phyloP scores from a whole-genome alignment of 805 yeast genomes.

The Nakazawaea sp. region DNA sequence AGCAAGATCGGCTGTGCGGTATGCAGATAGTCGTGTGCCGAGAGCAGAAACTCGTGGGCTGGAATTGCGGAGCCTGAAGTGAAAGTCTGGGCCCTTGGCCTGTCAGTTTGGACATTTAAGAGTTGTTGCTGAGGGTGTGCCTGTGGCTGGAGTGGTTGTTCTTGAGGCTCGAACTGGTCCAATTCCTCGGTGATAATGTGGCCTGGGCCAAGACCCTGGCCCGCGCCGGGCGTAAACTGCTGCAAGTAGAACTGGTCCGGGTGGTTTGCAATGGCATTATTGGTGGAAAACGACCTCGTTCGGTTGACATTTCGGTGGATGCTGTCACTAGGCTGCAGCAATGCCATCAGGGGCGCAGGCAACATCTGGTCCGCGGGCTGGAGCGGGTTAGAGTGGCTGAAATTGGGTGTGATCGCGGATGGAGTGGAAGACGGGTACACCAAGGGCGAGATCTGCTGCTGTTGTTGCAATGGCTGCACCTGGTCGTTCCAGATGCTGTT shows the following conservation, averaged over 20 bases:
- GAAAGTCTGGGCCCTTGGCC: conserved; percentile 37
- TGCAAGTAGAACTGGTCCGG: conserved; percentile 33
- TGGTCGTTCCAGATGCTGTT: conserved; percentile 47
- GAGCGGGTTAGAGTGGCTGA: background rate
- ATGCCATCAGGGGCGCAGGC: conserved; percentile 7
- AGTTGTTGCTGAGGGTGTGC: background rate
- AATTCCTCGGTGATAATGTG: conserved; percentile 11
- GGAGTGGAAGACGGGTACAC: conserved; percentile 6
- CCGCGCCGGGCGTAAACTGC: conserved; percentile 14
- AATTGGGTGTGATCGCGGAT: conserved; percentile 8
- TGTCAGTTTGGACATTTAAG: no score
- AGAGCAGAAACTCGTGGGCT: background rate
- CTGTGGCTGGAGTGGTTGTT: conserved; percentile 10
- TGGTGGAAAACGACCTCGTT: conserved; percentile 47
- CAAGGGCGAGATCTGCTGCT: conserved; percentile 7
- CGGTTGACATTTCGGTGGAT: conserved; percentile 16
- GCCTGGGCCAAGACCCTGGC: conserved; percentile 15
- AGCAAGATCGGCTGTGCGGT: conserved; percentile 20
- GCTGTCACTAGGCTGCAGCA: conserved; percentile 12
- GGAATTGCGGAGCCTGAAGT: conserved; percentile 20
- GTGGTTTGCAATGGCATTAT: conserved; percentile 14
- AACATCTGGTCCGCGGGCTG: background rate
- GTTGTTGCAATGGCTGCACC: conserved; percentile 10
- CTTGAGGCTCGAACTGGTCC: no score
- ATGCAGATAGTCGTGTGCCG: background rate